Conservation (phyloP, 768 basidiomycete species). For the Termitomyces heimii region DNA sequence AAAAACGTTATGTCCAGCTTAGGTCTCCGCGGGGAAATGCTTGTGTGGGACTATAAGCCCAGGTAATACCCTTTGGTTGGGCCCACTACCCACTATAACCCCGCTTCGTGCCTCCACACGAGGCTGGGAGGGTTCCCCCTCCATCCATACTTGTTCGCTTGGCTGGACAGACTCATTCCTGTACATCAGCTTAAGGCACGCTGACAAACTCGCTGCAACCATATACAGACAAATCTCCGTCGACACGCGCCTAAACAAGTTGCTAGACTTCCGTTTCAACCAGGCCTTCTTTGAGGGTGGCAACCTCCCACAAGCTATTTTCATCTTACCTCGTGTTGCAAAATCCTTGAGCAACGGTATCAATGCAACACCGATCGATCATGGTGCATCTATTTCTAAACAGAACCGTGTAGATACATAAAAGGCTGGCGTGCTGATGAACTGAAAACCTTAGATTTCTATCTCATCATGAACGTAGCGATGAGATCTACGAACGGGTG, state of each 20-base stretch:
- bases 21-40: too few relatives aligned
- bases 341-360: constrained; percentile 70
- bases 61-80: too few relatives aligned
- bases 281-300: constrained; percentile 67
- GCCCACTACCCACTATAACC: too few relatives aligned
- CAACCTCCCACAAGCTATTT: constrained; percentile 38
- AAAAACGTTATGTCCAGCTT: too few relatives aligned
- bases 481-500: constrained; percentile 83
- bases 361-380: constrained; percentile 79
- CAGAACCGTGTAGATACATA: background rate
- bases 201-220: background rate
- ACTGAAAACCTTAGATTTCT: constrained; percentile 50
- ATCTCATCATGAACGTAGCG: constrained; percentile 74
- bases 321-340: constrained; percentile 36
- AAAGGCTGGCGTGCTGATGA: background rate
- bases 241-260: constrained; percentile 72
- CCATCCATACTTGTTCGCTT: constrained; percentile 73
- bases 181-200: constrained; percentile 28
- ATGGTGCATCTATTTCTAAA: constrained; percentile 28
- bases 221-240: constrained; percentile 57
- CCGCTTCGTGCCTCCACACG: too few relatives aligned
- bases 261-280: constrained; percentile 67
- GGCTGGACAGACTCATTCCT: constrained; percentile 81
- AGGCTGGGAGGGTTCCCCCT: too few relatives aligned
- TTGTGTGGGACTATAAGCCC: too few relatives aligned